phyloP scores from a whole-genome alignment of 2,329 filamentous ascomycete species.

The Domatiomyces catenatus region DNA sequence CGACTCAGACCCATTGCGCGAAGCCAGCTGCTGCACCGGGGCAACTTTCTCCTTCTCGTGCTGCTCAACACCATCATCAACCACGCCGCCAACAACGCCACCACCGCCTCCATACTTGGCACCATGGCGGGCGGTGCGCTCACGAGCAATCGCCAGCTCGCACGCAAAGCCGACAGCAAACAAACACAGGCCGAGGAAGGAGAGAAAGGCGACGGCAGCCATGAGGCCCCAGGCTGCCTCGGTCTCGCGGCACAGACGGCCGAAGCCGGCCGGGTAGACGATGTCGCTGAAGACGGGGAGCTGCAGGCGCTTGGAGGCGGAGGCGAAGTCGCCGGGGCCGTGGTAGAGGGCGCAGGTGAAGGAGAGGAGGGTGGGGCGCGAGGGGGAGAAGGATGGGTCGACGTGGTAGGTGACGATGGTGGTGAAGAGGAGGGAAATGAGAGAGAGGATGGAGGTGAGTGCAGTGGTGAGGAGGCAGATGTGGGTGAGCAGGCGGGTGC shows the following conservation, averaged over 20 bases:
- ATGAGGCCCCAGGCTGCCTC: conserved; percentile 24
- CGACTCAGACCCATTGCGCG: background rate
- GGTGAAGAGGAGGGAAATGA: conserved; percentile 9
- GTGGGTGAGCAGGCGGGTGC: conserved; percentile 9
- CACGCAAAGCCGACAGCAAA: conserved; percentile 5
- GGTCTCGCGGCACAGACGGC: conserved; percentile 24
- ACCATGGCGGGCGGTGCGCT: background rate
- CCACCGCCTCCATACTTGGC: background rate
- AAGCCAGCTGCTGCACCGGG: background rate
- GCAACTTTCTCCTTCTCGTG: background rate
- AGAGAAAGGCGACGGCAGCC: conserved; percentile 19
- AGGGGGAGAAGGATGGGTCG: conserved; percentile 1
- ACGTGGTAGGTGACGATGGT: conserved; percentile 2
- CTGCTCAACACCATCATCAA: background rate
- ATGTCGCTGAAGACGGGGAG: conserved; percentile 10
- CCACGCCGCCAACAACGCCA: background rate
- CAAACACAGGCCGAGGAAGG: conserved; percentile 21
- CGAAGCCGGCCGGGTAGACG: conserved; percentile 23
- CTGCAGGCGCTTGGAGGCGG: conserved; percentile 9
- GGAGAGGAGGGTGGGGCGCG: conserved; percentile 13
- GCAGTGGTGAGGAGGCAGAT: conserved; percentile 7
- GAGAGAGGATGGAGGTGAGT: conserved; percentile 16
- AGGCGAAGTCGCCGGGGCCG: conserved; percentile 10
- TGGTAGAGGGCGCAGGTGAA: conserved; percentile 15
- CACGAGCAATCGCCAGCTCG: background rate